Percentiles rank a stretch among this genome's conserved stretches.
Conservation (phyloP, 176 grass and related monocot genomes). For the Neostapfia colusana region DNA sequence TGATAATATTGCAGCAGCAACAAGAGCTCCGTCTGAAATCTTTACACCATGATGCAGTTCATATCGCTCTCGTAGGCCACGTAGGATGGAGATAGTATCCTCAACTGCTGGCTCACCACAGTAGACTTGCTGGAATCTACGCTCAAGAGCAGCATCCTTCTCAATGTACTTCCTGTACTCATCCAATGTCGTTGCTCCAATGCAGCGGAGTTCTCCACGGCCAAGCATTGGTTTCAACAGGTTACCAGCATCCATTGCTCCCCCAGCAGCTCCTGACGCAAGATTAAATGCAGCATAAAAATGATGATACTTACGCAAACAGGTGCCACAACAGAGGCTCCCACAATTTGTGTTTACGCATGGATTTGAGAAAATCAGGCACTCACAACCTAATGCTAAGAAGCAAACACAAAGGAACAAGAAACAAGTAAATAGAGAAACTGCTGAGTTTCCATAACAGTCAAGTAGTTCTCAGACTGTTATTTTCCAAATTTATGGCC, state of each 20-base stretch:
- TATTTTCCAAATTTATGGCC: conserved; percentile 4
- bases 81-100: conserved; percentile 81
- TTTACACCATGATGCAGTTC: conserved; percentile 95
- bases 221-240: conserved; percentile 94
- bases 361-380: not conserved
- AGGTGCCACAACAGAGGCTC: not conserved
- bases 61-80: conserved; percentile 77
- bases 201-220: conserved; percentile 84
- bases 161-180: conserved; percentile 98
- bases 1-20: conserved; percentile 78
- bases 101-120: conserved; percentile 85
- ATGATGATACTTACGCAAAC: not conserved
- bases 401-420: not conserved
- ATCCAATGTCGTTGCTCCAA: conserved; percentile 94
- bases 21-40: conserved; percentile 92
- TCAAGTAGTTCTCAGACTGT: not conserved
- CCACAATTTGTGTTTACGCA: not conserved
- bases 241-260: conserved; percentile 91
- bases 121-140: conserved; percentile 95
- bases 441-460: not conserved
- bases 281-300: conserved; percentile 1
- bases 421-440: not conserved
- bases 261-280: conserved; percentile 68
- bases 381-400: not conserved
- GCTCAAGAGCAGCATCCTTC: conserved; percentile 93